phyloP scores from a whole-genome alignment of 352 stramenopile species.

The Hyaloperonospora arabidopsidis region DNA sequence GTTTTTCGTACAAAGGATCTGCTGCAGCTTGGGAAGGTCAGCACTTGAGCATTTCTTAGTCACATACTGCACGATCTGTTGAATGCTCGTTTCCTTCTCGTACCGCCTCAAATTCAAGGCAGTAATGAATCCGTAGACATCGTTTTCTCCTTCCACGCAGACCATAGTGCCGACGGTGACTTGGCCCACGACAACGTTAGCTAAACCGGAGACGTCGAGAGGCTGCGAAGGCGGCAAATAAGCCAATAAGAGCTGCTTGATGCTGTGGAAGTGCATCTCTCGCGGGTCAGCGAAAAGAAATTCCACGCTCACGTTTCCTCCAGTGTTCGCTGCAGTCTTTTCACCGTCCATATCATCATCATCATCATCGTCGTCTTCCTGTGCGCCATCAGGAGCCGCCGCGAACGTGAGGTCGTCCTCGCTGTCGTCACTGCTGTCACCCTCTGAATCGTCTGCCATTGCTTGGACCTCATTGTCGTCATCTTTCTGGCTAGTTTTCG shows the following conservation, averaged over 20 bases:
- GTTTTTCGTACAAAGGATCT: conserved; percentile 48
- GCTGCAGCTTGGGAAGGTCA: conserved; percentile 43
- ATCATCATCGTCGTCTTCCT: conserved; percentile 44
- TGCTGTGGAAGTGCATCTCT: conserved; percentile 78
- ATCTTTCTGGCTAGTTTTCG: conserved; percentile 10
- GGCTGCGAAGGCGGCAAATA: conserved; percentile 70
- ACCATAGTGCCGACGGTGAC: conserved; percentile 73
- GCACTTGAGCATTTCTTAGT: conserved; percentile 58
- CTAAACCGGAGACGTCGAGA: conserved; percentile 76
- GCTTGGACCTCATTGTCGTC: conserved; percentile 34
- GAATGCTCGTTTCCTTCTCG: conserved; percentile 41
- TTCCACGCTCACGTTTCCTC: conserved; percentile 57
- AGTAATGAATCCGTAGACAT: conserved; percentile 85
- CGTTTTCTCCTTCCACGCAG: conserved; percentile 65
- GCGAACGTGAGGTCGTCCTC: conserved; percentile 62
- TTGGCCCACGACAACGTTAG: conserved; percentile 67
- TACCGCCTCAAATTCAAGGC: conserved; percentile 59
- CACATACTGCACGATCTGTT: conserved; percentile 73
- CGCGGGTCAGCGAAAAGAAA: conserved; percentile 80
- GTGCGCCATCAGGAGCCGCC: conserved; percentile 21
- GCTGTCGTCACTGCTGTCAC: conserved; percentile 34
- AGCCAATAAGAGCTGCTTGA: conserved; percentile 75
- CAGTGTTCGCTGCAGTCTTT: conserved; percentile 25
- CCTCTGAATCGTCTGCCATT: conserved; percentile 41
- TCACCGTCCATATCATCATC: conserved; percentile 56